Base-by-base conservation (phyloP, 176 grass and related monocot genomes). In the Cymbopogon citratus region DNA sequence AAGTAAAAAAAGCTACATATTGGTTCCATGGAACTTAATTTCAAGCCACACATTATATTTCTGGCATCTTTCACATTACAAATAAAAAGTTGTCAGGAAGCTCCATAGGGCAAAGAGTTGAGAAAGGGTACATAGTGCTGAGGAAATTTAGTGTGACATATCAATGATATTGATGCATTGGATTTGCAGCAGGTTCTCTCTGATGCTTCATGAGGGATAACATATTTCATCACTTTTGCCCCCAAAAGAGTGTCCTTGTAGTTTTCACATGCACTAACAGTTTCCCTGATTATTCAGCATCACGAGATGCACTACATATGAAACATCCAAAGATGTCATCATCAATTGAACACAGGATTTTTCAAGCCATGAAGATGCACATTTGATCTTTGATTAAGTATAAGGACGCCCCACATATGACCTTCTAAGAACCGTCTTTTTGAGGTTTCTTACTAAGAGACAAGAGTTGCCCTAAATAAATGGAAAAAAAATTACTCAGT, bases 131-230 rank as follows among this genome's bases (percentile, higher is more conserved):
- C 12, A 13, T 15, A 3, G 59, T 81, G 38, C 25, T 1, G 5
- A 48, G 63, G 38, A 74, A 79, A 76, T 60, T 70, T 61, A 69
- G 29, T n/a, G 12, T 13, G 23, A 61, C 62, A 60, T 39, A 9
- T 74, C 33, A 73, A 82, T 82, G 28, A 73, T 77, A 49, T 74
- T 85, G 71, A 24, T 4, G 23, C 5, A 19, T 63, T 85, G 34
- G 12, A 63, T 35, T 59, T 76, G 34, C 33, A 36, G 64, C 38
- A 85, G 68, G 45, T 26, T 57, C 63, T 71, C 54, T 64, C 78
- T 59, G 72, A 81, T 66, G 34, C 51, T 60, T 85, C 76, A 80
- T 80, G 75, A 70, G 40, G 24, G 63, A 54, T 21, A 2, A 7
- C 23, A 4, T 7, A 84, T 4, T 59, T 7, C 46, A 54, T 80